Evolutionary conservation across 306 rosid genomes (phyloP), one percentile per base, ranked within the genome.

Genomic region (Cicer bijugum): DNA sequence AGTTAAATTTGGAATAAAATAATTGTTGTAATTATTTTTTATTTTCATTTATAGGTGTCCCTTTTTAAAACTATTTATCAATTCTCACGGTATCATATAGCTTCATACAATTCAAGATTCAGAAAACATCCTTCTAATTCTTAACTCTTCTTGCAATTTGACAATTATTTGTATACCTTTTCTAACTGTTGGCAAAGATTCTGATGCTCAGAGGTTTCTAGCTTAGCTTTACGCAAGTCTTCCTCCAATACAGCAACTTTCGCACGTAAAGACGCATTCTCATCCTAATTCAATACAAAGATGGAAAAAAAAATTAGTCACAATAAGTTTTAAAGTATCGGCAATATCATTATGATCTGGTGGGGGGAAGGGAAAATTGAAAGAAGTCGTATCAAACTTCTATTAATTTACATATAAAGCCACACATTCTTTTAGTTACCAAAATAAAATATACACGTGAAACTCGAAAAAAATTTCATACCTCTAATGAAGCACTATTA

Each of bases 171-270:
- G 12, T 17, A 39, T 87, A 95, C 99, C 96, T 92, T 92, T 78
- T 90, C 97, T 70, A 88, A 70, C 67, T 87, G 93, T 42, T 35
- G 82, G 66, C 40, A 52, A 71, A 78, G 83, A 77, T 72, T 90
- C 78, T 91, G 87, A 86, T 85, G 70, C 12, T 86, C 89, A 46
- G 91, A 75, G 39, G 86, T 72, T 74, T 88, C 97, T 78, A 87
- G 89, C 71, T 87, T 84, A 72, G 93, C 86, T 84, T 88, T 95
- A 63, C 83, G 87, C 68, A 88, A 78, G 57, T 95, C 97, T 83
- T 92, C 97, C 86, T 92, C 99, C 75, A 92, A 78, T 1, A 77
- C 75, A 75, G 85, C 84, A 78, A 92, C 88, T 81, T 87, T 92
- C 63, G 88, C 86, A 43, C 81, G 86, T 75, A 92, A 85, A 53